Evolutionary conservation across 78 protist genomes (phyloP), one percentile per base, ranked within the genome.

Genomic region (Dictyostelium firmibasis): DNA sequence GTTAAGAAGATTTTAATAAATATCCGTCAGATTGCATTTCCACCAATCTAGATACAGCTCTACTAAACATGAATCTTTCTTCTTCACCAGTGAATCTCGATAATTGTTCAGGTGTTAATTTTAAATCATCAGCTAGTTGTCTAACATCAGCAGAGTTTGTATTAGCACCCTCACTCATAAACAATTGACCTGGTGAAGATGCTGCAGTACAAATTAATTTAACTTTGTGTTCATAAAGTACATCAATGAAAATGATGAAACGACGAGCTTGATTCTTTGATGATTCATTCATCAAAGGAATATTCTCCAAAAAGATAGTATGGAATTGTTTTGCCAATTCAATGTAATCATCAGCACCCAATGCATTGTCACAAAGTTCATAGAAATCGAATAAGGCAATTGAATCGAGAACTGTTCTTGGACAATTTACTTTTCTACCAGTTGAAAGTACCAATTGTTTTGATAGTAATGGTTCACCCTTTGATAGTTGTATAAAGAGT

Each of bases 1-100:
- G 4, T 38, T 20, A 57, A 57, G 62, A 16, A 50, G 79, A 72
- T 33, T 72, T 72, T 43, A 81, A 53, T 74, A 97, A 85, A 70
- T 98, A 98, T 41, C 67, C 72, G 3, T 87, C 94, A 18, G 98
- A 74, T 92, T 97, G 98, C 98, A 98, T 97, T 67, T 98, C 99
- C 14, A 82, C 87, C 10, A 98, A 20, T 10, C 99, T 92, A 0
- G 98, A 95, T 18, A 96, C 92, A n/a, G 97, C 91, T 41, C 98
- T 84, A 1, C 76, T 88, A 53, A 76, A 97, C 83, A 97, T 98
- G 43, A 98, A 97, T 84, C 70, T 67, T 75, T 96, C 98, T 82
- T 97, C 98, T 7, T 84, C 98, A 27, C 96, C 97, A 16, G 83
- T 95, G 74, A 93, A 96, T 25, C 96, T 69, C n/a, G 97, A 84